phyloP scores from a whole-genome alignment of 805 yeast species.

The Starmerella vaccinii region DNA sequence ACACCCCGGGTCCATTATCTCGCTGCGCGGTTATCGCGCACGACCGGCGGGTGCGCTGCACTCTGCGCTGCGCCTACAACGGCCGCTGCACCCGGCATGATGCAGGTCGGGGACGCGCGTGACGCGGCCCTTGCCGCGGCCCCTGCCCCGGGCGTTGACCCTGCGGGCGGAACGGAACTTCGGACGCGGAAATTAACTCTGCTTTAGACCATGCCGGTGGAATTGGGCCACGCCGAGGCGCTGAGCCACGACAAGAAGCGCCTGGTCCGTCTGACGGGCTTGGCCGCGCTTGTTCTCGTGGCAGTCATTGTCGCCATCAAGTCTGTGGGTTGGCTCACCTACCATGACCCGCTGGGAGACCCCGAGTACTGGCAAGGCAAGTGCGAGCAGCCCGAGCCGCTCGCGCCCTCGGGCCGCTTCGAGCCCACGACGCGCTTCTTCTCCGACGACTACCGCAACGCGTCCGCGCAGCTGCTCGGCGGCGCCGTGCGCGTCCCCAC shows the following conservation, averaged over 20 bases:
- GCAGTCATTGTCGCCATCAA: background rate
- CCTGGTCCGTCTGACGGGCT: background rate
- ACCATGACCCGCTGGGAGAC: background rate
- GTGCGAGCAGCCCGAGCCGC: background rate
- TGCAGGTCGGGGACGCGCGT: no score
- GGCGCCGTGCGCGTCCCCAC: conserved; percentile 60
- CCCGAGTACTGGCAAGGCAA: background rate
- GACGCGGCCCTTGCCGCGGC: no score
- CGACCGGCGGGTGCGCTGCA: no score
- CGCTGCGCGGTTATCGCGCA: no score
- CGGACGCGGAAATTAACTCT: no score
- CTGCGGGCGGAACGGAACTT: no score
- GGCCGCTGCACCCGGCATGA: no score
- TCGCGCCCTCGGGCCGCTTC: conserved; percentile 1
- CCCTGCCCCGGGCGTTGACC: no score
- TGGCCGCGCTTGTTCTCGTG: background rate
- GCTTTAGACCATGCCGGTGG: background rate
- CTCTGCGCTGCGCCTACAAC: no score
- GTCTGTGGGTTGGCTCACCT: background rate
- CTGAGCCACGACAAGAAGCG: background rate
- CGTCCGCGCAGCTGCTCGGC: conserved; percentile 17
- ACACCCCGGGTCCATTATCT: no score
- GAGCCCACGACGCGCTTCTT: conserved; percentile 12
- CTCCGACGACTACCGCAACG: conserved; percentile 8
- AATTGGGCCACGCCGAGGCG: background rate